These are phyloP conservation scores for Cladosporium colombiae DNA, from an alignment of 2,329 filamentous ascomycete species.

Conservation along the genomic window DNA sequence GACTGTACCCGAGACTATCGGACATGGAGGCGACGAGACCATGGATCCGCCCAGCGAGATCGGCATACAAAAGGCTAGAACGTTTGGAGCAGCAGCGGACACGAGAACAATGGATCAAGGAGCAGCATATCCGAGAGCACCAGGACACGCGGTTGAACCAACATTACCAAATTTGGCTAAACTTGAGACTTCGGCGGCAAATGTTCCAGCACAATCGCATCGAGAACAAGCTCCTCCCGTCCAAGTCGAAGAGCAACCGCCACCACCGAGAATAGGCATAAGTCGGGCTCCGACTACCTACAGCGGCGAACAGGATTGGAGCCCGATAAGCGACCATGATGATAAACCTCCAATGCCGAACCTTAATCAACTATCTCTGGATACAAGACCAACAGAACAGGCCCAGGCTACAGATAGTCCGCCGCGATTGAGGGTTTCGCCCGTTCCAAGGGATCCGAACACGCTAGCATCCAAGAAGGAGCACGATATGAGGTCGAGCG, in stretches of 20 bases:
- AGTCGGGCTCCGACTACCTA: constrained; percentile 25
- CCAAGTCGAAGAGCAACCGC: background rate
- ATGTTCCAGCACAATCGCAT: background rate
- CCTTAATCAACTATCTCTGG: background rate
- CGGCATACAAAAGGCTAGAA: constrained; percentile 54
- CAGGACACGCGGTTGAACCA: background rate
- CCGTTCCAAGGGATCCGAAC: background rate
- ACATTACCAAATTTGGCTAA: background rate
- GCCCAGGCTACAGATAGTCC: background rate
- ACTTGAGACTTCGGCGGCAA: too few species aligned
- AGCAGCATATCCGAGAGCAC: constrained; percentile 19
- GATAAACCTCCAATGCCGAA: background rate
- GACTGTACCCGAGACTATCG: constrained; percentile 76
- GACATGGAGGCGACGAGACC: constrained; percentile 86
- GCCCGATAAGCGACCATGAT: constrained; percentile 54
- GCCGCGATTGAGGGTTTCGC: constrained; percentile 2
- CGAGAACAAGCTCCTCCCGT: background rate
- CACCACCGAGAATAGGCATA: constrained; percentile 25
- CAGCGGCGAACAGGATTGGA: constrained; percentile 32
- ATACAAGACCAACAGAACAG: background rate
- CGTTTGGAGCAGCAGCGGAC: constrained; percentile 26
- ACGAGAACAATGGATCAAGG: constrained; percentile 28
- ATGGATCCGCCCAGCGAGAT: constrained; percentile 72
- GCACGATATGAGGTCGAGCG: constrained; percentile 30
- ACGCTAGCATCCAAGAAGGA: background rate